Base-by-base conservation (phyloP, 2,329 filamentous ascomycete genomes). In the Aspergillus sp. region DNA sequence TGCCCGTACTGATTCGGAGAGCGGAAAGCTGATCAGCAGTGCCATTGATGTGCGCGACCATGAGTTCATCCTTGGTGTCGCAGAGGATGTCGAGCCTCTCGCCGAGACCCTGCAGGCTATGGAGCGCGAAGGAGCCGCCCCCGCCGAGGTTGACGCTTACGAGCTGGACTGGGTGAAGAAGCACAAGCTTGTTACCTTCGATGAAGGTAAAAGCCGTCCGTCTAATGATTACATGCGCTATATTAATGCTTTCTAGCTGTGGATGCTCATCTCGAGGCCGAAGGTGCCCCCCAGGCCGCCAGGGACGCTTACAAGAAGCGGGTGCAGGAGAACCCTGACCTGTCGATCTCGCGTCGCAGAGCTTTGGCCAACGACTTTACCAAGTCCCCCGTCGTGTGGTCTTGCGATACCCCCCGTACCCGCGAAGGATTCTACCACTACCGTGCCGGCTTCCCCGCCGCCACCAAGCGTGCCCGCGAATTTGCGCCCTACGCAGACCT, bases 31-130 rank as follows among this genome's bases (percentile, higher is more conserved):
- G 19, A 81, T 99, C 50, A 95, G 88, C 53, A 96, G 88, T 55
- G 90, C 91, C 13, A 88, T 99, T 57, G 94, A 99, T 67, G 88
- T 91, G 5, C 88, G 94, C 53, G 94, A 99, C 68, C 94, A 99
- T 72, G 93, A 97, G 72, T 97, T 93, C 76, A 96, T 99, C 65
- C 86, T 96, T 20, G 93, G 93, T 50, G 85, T 96, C 3, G 82
- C 89, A 0, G 88, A 94, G 10, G 79, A 86, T n/a, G 79, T 86
- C 7, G 87, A 91, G 60, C 89, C 92, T 2, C 79, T 97, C 3
- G 88, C 93, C 17, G 94, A 97, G 71, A 90, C 88, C 0, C 79
- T 99, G 31, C 93, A 97, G 68, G 82, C 82, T 20, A 96, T 97
- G 91, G 94, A 99, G 68, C 78, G 86, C 49, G 76, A 81, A 31